phyloP scores from a whole-genome alignment of 345 rosid genomes.

The Brassica incana region DNA sequence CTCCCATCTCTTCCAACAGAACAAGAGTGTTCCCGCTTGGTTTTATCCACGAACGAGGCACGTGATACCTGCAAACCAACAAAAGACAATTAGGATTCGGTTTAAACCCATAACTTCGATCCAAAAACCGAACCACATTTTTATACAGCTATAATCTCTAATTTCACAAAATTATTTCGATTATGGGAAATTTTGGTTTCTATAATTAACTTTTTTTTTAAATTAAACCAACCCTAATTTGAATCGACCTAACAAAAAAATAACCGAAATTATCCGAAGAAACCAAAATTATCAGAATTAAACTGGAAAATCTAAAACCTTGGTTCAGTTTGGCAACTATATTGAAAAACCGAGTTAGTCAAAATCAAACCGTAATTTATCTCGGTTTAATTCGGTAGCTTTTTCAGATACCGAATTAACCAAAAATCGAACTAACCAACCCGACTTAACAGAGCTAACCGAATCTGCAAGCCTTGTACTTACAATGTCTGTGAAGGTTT shows the following conservation, averaged over 20 bases:
- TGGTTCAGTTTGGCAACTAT: too few species aligned
- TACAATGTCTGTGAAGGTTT: constrained; percentile 89
- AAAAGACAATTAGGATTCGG: neutral
- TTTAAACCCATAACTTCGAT: neutral
- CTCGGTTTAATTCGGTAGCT: neutral
- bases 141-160: neutral
- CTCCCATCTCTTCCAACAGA: constrained; percentile 82
- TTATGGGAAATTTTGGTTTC: too few species aligned
- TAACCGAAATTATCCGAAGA: too few species aligned
- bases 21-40: constrained; percentile 73
- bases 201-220: too few species aligned
- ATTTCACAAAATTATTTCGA: too few species aligned
- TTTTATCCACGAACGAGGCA: constrained; percentile 88
- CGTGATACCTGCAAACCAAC: constrained; percentile 63
- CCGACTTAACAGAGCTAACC: neutral
- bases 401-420: neutral
- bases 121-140: neutral
- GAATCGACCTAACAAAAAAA: neutral
- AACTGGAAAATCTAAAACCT: neutral
- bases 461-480: constrained; percentile 31
- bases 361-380: neutral
- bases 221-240: too few species aligned
- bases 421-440: neutral
- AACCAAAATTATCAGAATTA: neutral
- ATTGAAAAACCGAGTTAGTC: too few species aligned